Evolutionary conservation across 2,329 filamentous ascomycete genomes (phyloP), one percentile per base, ranked within the genome.

Genomic region (Bipolaris zeicola): DNA sequence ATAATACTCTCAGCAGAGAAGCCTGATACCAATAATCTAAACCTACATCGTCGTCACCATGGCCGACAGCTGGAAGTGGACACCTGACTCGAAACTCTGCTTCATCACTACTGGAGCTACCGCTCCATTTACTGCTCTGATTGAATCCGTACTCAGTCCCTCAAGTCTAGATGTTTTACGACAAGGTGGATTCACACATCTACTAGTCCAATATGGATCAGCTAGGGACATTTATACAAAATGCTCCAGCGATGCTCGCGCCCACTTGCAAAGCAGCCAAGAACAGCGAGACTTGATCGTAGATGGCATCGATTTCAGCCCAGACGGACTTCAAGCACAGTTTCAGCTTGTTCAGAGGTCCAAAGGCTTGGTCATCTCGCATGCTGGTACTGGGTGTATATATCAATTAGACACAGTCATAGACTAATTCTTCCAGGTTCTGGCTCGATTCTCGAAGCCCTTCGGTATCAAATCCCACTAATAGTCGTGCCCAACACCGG

Each of bases 91-190:
- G 41, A 81, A 80, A 61, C 79, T 79, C 50, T 95, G 91, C 73
- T 90, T 99, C 64, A 89, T 97, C 52, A 98, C 95, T 0, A 89
- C 96, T 28, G 95, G 95, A 54, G 94, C 95, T 5, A 99, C 94
- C 0, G 92, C 93, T 14, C 85, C 89, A 18, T 99, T 99, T 77
- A 81, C 83, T 50, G 76, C 82, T 6, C 84, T 99, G 2, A 83
- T 96, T 53, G 77, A 82, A 41, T 85, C 88, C 31, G 84, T 89
- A 10, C 79, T 96, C 5, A 78, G 82, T 16, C 77, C 83, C 0
- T 66, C 75, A 0, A 93, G 95, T 70, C 81, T 96, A 59, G 64
- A 79, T 5, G 80, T 82, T 5, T 82, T 98, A 11, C 70, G 74
- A 10, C 68, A 78, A 2, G 75, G 83, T 10, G 82, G 83, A 42